Percentiles rank a stretch among this genome's conserved stretches.
phyloP scores from a whole-genome alignment of 805 yeast genomes.

The Candida gorgasii region DNA sequence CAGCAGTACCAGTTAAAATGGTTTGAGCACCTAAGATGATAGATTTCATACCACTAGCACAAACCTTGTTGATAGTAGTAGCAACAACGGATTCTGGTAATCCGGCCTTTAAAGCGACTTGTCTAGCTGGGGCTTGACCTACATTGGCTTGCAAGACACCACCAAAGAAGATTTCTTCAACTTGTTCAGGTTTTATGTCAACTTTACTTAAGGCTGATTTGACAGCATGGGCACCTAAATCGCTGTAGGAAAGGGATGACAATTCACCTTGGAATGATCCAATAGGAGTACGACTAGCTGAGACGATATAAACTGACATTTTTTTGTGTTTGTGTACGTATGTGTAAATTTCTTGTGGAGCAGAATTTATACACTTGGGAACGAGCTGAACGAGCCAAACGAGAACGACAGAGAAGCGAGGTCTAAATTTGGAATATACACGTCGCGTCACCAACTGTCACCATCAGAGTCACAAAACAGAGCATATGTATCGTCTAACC shows the following conservation, averaged over 20 bases:
- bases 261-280: constrained; percentile 91
- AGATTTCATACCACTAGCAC: constrained; percentile 95
- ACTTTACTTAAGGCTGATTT: constrained; percentile 82
- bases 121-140: constrained; percentile 98
- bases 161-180: constrained; percentile 91
- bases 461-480: background rate
- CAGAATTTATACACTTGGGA: background rate
- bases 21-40: constrained; percentile 89
- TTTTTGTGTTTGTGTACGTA: background rate
- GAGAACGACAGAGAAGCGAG: constrained; percentile 3
- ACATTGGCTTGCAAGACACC: constrained; percentile 89
- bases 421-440: background rate
- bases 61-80: constrained; percentile 91
- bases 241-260: constrained; percentile 73
- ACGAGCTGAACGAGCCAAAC: constrained; percentile 1
- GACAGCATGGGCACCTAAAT: constrained; percentile 91
- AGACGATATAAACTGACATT: constrained; percentile 74
- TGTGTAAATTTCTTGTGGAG: background rate
- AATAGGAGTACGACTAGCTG: constrained; percentile 92
- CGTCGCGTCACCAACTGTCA: background rate
- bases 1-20: constrained; percentile 85
- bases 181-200: constrained; percentile 69
- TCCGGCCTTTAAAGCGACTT: constrained; percentile 91
- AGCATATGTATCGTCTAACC: no score
- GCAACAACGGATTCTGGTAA: constrained; percentile 78